Percentiles rank a stretch among this genome's conserved stretches.
Evolutionary conservation across 768 basidiomycete genomes (phyloP).

Genomic region (Rhodotorula paludigena): DNA sequence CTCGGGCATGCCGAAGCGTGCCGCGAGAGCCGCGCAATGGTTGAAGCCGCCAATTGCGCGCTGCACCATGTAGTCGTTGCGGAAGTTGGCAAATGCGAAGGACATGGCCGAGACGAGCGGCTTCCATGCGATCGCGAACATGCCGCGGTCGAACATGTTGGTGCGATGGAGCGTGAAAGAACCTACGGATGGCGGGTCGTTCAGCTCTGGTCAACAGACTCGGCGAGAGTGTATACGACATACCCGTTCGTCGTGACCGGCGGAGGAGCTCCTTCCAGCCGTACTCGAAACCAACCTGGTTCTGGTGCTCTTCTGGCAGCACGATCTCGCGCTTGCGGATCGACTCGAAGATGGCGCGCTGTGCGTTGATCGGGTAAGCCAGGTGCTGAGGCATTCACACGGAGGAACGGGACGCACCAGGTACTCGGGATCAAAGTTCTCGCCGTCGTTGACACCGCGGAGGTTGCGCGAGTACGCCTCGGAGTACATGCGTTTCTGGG

Average conservation of each 20-base stretch:
- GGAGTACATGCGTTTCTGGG: constrained; percentile 88
- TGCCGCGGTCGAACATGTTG: constrained; percentile 73
- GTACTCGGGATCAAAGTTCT: constrained; percentile 78
- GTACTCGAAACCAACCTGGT: constrained; percentile 94
- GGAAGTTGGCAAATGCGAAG: constrained; percentile 90
- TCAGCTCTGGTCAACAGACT: too few relatives aligned
- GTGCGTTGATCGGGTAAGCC: too few relatives aligned
- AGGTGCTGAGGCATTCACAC: constrained; percentile 13
- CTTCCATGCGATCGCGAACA: constrained; percentile 93
- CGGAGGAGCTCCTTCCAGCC: constrained; percentile 94
- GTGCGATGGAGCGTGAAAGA: constrained; percentile 73
- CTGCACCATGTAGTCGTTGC: constrained; percentile 95
- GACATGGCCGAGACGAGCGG: constrained; percentile 89
- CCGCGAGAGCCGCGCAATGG: constrained; percentile 89
- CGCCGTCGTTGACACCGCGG: constrained; percentile 80
- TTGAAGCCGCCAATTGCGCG: constrained; percentile 91
- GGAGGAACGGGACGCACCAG: too few relatives aligned
- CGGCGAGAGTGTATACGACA: constrained; percentile 1
- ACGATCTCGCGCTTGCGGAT: constrained; percentile 91
- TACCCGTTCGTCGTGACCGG: constrained; percentile 58
- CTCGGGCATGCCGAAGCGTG: constrained; percentile 80
- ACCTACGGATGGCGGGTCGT: constrained; percentile 48
- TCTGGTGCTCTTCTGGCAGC: constrained; percentile 95
- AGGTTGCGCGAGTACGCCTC: constrained; percentile 91
- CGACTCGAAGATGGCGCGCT: constrained; percentile 89